A percentile compares a stretch with the other conserved stretches of the same genome.
Conservation (phyloP, 768 basidiomycete species). For the Xerocomellus intermedius region DNA sequence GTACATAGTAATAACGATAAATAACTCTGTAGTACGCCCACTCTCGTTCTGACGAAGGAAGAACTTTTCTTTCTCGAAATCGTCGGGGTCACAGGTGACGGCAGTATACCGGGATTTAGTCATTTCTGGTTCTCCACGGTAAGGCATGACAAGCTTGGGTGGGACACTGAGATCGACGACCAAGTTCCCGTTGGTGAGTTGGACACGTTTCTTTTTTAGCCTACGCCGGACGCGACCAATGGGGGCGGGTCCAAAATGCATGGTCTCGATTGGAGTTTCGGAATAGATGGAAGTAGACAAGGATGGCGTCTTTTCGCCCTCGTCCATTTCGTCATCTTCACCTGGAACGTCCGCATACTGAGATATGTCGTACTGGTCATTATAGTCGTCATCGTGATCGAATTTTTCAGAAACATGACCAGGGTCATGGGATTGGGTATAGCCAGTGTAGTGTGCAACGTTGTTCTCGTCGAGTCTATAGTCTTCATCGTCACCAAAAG, state of each 20-base stretch:
- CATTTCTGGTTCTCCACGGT: slow-evolving; percentile 70
- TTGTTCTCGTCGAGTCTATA: slow-evolving; percentile 58
- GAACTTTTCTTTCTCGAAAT: slow-evolving; percentile 82
- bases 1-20: slow-evolving; percentile 96
- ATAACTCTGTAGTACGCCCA: slow-evolving; percentile 81
- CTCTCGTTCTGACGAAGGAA: slow-evolving; percentile 81
- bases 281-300: slow-evolving; percentile 36
- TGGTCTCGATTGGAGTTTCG: slow-evolving; percentile 60
- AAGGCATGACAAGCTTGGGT: slow-evolving; percentile 74
- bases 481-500: slow-evolving; percentile 70
- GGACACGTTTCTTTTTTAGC: slow-evolving; percentile 78
- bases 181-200: slow-evolving; percentile 83
- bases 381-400: slow-evolving; percentile 6
- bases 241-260: slow-evolving; percentile 88
- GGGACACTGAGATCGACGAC: slow-evolving; percentile 85
- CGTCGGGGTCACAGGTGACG: slow-evolving; percentile 91
- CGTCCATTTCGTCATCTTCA: slow-evolving; percentile 18
- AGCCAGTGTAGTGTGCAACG: slow-evolving; percentile 54
- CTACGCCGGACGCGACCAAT: slow-evolving; percentile 73
- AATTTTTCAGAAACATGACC: slow-evolving; percentile 27
- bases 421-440: slow-evolving; percentile 23
- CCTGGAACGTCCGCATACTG: slow-evolving; percentile 28
- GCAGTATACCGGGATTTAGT: slow-evolving; percentile 78
- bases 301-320: slow-evolving; percentile 26
- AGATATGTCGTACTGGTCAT: slow-evolving; percentile 32